Evolutionary conservation across 768 basidiomycete genomes (phyloP), one percentile per base, ranked within the genome.

Genomic region (Suillus fuscotomentosus): DNA sequence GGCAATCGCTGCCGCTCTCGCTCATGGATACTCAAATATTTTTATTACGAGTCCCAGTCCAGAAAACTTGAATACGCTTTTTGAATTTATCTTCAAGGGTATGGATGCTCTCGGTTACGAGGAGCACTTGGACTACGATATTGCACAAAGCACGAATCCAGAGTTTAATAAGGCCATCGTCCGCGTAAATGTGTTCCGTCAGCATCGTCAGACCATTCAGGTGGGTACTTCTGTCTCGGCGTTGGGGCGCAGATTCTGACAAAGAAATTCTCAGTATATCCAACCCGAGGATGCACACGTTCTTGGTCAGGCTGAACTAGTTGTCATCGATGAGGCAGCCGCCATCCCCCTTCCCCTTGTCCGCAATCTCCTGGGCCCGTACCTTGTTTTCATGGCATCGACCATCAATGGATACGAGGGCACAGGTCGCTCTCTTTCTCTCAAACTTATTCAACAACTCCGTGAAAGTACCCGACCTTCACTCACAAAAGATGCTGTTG

Each of bases 391-490:
- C 82, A 90, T 99, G 83, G 94, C 97, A 1, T 97, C 95, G n/a
- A 99, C 97, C 1, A 95, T 99, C 79, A 99, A 98, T 74, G 97
- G 97, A 47, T 99, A 99, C 77, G 97, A 99, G 83, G 97, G 97
- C 34, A 99, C 97, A 0, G 97, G 97, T n/a, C 92, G 97, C 34
- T 98, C 96, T 1, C 87, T 99, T 56, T 97, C 95, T 55, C 89
- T 99, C 66, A 99, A 99, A 77, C 91, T 99, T 63, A 91, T 99
- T 68, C 93, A 99, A 76, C 95, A 97, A 75, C 87, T 99, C 4
- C 91, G 97, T 43, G 97, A 99, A 75, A 90, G 88, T 75, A 92
- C 93, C 0, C 85, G 92, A 3, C 88, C 94, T 0, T 89, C 91
- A 2, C 79, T 94, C 48, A 82, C 88, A 20, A 91, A 92, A 73